Base-by-base conservation (phyloP, 1,139 yeast genomes). In the Pichiaceae sp. region DNA sequence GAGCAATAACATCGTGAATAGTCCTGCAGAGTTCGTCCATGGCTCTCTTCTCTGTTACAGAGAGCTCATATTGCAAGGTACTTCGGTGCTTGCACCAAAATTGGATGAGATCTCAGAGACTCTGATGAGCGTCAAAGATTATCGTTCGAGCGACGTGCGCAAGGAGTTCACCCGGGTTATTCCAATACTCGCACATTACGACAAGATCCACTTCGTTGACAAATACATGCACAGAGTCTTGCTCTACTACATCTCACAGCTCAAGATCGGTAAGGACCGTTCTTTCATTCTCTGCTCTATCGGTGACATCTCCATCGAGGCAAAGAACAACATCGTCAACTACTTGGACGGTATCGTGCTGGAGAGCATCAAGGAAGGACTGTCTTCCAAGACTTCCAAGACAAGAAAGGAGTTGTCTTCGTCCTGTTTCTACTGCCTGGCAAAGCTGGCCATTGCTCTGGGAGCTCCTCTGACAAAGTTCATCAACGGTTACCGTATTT, bases 401-500 rank as follows among this genome's bases (percentile, higher is more conserved):
- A 64, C 67, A 26, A 68, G 82, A 45, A 80, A 76, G 50, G 91
- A 82, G 36, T 79, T 84, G 31, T 95, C 86, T 47, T 82, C 87
- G 0, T 89, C 96, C 1, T 77, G 91, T 17, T 91, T 89, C 50
- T 87, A 83, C 48, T 91, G 97, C 55, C 72, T 91, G 35, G 86
- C 94, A 0, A 83, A 85, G 60, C 64, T 91, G 34, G 89, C 96
- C 0, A 71, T 73, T 18, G 94, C 97, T 0, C 87, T 89, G 11
- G 97, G 96, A 0, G 95, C 96, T n/a, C 95, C 96, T 1, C 66
- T 91, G 38, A 83, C 96, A 0, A 89, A 89, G 53, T 91, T 86
- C 53, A 64, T 91, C 43, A 91, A 87, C 46, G 70, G 81, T 44
- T 95, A 86, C 37, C 59, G 55, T 50, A 72, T 89, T 18, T 63